These are phyloP conservation scores for Geotrichum macrosporum DNA, from an alignment of 1,139 yeast genomes.

Conservation along the genomic window DNA sequence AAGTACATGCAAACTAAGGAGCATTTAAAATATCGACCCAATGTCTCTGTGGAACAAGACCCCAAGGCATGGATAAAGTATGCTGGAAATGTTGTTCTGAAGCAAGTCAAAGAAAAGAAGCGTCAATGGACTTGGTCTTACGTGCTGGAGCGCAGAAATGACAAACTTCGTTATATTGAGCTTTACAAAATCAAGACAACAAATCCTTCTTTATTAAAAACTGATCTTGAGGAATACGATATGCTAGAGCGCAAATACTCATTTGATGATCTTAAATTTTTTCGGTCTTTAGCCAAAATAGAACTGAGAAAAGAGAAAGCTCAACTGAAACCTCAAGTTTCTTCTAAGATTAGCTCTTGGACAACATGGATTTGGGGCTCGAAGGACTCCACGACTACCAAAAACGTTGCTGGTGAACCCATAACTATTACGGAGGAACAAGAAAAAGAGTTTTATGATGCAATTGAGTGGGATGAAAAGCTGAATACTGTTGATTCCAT, in stretches of 20 bases:
- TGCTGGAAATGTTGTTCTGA: slow-evolving; percentile 65
- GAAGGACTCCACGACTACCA: slow-evolving; percentile 29
- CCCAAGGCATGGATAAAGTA: slow-evolving; percentile 80
- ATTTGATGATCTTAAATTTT: slow-evolving; percentile 78
- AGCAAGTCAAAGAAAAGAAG: slow-evolving; percentile 76
- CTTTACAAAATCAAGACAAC: slow-evolving; percentile 53
- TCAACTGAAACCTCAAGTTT: slow-evolving; percentile 22
- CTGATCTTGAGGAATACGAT: slow-evolving; percentile 44
- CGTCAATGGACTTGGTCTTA: slow-evolving; percentile 87
- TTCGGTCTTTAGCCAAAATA: slow-evolving; percentile 70
- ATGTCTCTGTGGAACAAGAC: slow-evolving; percentile 52
- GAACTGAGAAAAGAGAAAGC: slow-evolving; percentile 56
- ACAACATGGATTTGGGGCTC: slow-evolving; percentile 40
- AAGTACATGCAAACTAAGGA: slow-evolving; percentile 72
- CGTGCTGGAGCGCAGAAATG: slow-evolving; percentile 64
- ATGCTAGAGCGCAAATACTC: slow-evolving; percentile 56
- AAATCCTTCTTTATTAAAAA: slow-evolving; percentile 33
- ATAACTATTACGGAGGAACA: slow-evolving; percentile 41
- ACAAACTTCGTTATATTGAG: slow-evolving; percentile 61
- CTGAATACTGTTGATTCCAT: slow-evolving; percentile 49
- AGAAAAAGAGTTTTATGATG: slow-evolving; percentile 74
- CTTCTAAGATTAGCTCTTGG: slow-evolving; percentile 32
- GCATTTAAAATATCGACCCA: slow-evolving; percentile 69
- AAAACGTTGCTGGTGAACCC: slow-evolving; percentile 28
- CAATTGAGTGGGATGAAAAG: slow-evolving; percentile 84